These are phyloP conservation scores for Stromatinia cepivora DNA, from an alignment of 2,329 filamentous ascomycete genomes.

Conservation along the genomic window DNA sequence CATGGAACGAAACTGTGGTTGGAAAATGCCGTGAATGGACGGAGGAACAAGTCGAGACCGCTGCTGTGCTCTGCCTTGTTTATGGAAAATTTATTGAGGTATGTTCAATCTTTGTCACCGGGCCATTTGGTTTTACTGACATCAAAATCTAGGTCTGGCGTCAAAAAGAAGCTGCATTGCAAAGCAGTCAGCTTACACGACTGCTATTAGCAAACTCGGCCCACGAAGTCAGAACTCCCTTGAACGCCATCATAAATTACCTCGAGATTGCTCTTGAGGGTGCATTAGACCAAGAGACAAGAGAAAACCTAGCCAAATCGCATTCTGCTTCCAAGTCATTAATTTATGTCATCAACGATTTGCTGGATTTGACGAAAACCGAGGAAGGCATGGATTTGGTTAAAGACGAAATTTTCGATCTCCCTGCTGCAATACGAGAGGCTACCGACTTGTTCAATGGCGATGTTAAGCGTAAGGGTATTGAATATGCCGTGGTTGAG, in stretches of 20 bases:
- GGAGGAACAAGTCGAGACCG: conserved; percentile 85
- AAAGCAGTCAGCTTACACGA: conserved; percentile 77
- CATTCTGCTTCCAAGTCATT: conserved; percentile 90
- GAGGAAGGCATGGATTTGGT: conserved; percentile 78
- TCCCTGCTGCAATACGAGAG: conserved; percentile 70
- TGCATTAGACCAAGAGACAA: conserved; percentile 73
- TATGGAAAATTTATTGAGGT: conserved; percentile 88
- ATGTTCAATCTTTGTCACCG: not conserved
- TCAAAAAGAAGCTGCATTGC: conserved; percentile 81
- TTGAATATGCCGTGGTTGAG: conserved; percentile 67
- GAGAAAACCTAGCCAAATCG: conserved; percentile 80
- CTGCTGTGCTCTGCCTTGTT: conserved; percentile 81
- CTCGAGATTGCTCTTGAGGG: conserved; percentile 88
- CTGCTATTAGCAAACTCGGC: conserved; percentile 84
- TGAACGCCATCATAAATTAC: conserved; percentile 95
- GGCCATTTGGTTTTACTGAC: not conserved
- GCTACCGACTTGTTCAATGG: conserved; percentile 72
- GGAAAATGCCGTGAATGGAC: conserved; percentile 86
- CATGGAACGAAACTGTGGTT: conserved; percentile 73
- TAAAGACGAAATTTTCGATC: conserved; percentile 78
- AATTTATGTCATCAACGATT: conserved; percentile 91
- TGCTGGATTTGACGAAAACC: conserved; percentile 83
- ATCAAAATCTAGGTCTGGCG: conserved; percentile 70
- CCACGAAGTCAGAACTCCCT: conserved; percentile 84
- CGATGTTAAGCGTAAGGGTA: conserved; percentile 74